Conservation (phyloP, 306 rosid genomes). For the Dicorynia guianensis region DNA sequence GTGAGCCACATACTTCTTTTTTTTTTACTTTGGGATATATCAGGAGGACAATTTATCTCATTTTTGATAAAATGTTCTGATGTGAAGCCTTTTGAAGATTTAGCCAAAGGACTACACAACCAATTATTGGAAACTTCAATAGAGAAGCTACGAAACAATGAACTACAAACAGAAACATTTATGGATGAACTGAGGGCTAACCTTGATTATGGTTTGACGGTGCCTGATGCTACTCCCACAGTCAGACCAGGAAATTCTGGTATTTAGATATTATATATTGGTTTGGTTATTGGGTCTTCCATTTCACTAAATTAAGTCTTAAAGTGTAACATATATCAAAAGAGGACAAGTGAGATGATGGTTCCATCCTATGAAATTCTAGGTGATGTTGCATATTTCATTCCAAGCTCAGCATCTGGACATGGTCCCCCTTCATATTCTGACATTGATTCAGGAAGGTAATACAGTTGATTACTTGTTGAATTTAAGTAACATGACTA, state of each 20-base stretch:
- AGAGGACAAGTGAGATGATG: constrained; percentile 20
- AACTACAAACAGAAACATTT: constrained; percentile 34
- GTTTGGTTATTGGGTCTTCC: constrained; percentile 11
- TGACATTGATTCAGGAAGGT: constrained; percentile 64
- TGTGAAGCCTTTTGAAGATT: constrained; percentile 67
- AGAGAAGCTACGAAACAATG: constrained; percentile 55
- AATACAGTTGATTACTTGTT: constrained; percentile 9
- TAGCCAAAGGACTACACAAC: constrained; percentile 52
- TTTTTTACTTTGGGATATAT: constrained; percentile 30
- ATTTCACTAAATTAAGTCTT: constrained; percentile 25
- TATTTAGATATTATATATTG: too few species aligned
- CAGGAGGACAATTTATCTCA: constrained; percentile 19
- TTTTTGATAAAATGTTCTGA: constrained; percentile 40
- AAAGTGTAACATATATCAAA: constrained; percentile 7
- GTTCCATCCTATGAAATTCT: constrained; percentile 25
- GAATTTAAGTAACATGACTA: constrained; percentile 8
- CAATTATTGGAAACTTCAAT: constrained; percentile 37
- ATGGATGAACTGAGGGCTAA: constrained; percentile 50
- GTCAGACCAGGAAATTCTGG: too few species aligned
- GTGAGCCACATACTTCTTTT: constrained; percentile 50
- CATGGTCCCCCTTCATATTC: constrained; percentile 53
- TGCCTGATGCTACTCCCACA: too few species aligned
- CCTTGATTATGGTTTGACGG: too few species aligned
- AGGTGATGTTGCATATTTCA: constrained; percentile 54
- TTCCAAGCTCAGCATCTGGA: constrained; percentile 70